Conservation (phyloP, 2,329 filamentous ascomycete species). For the Fusarium sarcochroum region DNA sequence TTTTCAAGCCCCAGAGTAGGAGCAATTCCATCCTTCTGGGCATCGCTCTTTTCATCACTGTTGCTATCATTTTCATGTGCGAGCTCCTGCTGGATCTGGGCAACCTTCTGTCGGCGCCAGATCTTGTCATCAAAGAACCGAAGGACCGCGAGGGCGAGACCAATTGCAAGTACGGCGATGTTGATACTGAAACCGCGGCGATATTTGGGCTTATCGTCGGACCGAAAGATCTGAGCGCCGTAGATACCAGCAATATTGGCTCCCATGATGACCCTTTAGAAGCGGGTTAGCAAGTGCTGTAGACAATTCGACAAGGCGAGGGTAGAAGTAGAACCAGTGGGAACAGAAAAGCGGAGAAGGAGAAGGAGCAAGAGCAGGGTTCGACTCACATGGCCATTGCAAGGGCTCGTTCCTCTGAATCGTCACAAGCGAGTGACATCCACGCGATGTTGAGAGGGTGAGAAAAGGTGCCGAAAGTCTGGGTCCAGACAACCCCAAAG, state of each 20-base stretch:
- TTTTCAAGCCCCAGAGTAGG: conserved; percentile 12
- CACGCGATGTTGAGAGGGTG: conserved; percentile 72
- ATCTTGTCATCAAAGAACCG: conserved; percentile 60
- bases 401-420: conserved; percentile 70
- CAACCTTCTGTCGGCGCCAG: conserved; percentile 34
- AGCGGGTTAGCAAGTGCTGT: background rate
- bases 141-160: conserved; percentile 57
- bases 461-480: conserved; percentile 67
- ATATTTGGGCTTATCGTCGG: conserved; percentile 66
- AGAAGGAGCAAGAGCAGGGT: too few species aligned
- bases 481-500: conserved; percentile 70
- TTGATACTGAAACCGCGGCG: conserved; percentile 64
- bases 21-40: background rate
- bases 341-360: too few species aligned
- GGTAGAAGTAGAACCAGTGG: too few species aligned
- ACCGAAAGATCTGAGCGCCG: conserved; percentile 71
- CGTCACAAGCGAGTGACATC: conserved; percentile 69
- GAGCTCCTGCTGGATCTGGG: conserved; percentile 15
- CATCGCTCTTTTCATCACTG: conserved; percentile 30
- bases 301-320: too few species aligned
- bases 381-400: conserved; percentile 68
- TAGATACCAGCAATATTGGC: conserved; percentile 74
- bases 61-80: conserved; percentile 25
- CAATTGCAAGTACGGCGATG: conserved; percentile 61
- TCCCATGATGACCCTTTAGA: conserved; percentile 68